Base-by-base conservation (phyloP, 2,329 filamentous ascomycete genomes). In the Diaporthe amygdali region DNA sequence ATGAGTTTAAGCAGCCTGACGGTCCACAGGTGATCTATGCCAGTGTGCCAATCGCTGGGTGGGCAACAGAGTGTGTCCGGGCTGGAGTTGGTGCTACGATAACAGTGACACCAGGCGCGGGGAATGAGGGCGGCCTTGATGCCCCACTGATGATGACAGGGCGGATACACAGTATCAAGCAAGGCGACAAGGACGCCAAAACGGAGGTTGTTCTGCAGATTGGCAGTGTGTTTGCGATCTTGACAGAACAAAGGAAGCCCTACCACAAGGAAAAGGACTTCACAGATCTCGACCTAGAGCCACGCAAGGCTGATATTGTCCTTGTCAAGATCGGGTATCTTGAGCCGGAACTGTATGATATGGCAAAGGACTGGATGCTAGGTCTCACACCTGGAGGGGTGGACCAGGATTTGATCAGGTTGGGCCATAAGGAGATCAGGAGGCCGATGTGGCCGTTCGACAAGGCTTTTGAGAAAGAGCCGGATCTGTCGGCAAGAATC, bases 321-420 rank as follows among this genome's bases (percentile, higher is more conserved):
- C 83, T 89, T 52, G 86, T 88, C 30, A 88, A 89, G 76, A 89
- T 89, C 54, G 87, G 87, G 20, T 89, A 88, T 70, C 77, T 89
- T 1, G 87, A 89, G 75, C 87, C 87, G 4, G 83, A 89, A 74
- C 77, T 88, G 5, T 87, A 87, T 71, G 82, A 83, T 64, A 89
- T 89, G 86, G 83, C 86, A 0, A 80, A 79, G 9, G 86, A 85
- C 67, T 89, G 86, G 87, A 87, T 88, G 83, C 80, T 88, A 2
- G 87, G 80, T 0, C 78, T 89, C 20, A 88, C 86, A 0, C 86
- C 86, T 0, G 87, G 86, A 0, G 86, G 86, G 10, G 87, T 89
- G 12, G 85, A 89, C 74, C 87, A 88, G 75, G 84, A 88, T 70
- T 76, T 89, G 15, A 74, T 79, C 69, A 79, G 85, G 14, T 77